These are phyloP conservation scores for Chlorella sp. DNA, from an alignment of 139 green algal species.

Conservation along the genomic window DNA sequence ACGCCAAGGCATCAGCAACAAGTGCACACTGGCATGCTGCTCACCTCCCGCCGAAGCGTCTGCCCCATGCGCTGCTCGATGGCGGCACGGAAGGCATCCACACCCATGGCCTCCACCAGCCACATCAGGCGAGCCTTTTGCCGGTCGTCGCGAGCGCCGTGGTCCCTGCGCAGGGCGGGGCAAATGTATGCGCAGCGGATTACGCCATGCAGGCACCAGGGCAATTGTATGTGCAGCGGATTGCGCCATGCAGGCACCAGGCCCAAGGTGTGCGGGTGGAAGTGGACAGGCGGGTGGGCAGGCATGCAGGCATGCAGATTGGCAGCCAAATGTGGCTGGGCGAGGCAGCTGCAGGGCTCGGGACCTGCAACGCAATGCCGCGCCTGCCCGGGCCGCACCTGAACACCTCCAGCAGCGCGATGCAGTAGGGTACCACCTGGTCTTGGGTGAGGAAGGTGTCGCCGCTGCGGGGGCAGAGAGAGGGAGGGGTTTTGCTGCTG, in stretches of 20 bases:
- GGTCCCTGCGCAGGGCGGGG: slow-evolving; percentile 71
- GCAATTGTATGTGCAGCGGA: no score
- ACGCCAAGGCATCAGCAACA: no score
- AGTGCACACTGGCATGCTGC: neutral
- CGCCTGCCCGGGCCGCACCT: slow-evolving; percentile 34
- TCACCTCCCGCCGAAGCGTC: slow-evolving; percentile 30
- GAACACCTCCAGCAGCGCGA: slow-evolving; percentile 83
- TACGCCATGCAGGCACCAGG: no score
- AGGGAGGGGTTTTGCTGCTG: neutral
- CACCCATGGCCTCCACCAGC: slow-evolving; percentile 89
- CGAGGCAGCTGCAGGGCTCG: neutral
- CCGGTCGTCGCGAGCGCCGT: slow-evolving; percentile 83
- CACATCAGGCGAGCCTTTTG: slow-evolving; percentile 97
- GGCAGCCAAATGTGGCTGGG: neutral
- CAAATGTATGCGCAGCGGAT: no score
- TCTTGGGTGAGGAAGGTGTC: slow-evolving; percentile 82
- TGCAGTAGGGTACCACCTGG: slow-evolving; percentile 78
- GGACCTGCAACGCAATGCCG: neutral
- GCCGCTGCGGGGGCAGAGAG: slow-evolving; percentile 46
- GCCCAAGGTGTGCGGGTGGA: no score
- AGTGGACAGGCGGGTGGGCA: no score
- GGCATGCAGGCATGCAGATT: neutral
- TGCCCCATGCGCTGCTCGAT: slow-evolving; percentile 81
- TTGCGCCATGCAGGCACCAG: no score
- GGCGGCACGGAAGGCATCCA: slow-evolving; percentile 75